Evolutionary conservation across 2,329 filamentous ascomycete species (phyloP).

Genomic region (Scytalidium lignicola): DNA sequence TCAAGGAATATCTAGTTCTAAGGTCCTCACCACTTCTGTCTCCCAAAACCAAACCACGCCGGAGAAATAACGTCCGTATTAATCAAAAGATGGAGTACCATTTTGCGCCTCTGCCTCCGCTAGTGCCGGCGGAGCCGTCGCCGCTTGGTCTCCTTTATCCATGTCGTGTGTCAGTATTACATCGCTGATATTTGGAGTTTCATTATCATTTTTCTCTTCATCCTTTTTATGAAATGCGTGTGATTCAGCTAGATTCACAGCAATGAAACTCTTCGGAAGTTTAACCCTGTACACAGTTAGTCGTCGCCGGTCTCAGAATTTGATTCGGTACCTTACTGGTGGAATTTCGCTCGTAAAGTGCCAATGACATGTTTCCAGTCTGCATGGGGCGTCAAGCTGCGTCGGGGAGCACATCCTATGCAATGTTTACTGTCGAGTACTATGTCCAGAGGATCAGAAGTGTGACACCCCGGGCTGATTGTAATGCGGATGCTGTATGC

Average conservation of each 20-base stretch:
- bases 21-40: no score
- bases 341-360: constrained; percentile 89
- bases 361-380: constrained; percentile 98
- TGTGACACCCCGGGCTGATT: constrained; percentile 92
- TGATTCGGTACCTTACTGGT: constrained; percentile 59
- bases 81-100: neutral
- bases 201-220: constrained; percentile 3
- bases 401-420: constrained; percentile 87
- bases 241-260: constrained; percentile 30
- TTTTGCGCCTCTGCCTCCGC: neutral
- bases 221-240: constrained; percentile 30
- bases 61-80: no score
- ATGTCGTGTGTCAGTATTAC: neutral
- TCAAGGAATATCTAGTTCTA: no score
- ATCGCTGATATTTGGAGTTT: neutral
- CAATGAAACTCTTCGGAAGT: constrained; percentile 30
- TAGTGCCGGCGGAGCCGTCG: neutral
- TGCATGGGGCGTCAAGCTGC: constrained; percentile 82
- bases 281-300: constrained; percentile 23
- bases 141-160: neutral
- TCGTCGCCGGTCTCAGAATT: constrained; percentile 4
- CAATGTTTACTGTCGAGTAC: constrained; percentile 95
- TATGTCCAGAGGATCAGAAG: constrained; percentile 92
- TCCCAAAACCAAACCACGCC: no score
- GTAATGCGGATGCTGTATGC: constrained; percentile 96